Evolutionary conservation across 805 yeast species (phyloP).

Genomic region (Cyberlindnera nakhonratchasimensis): DNA sequence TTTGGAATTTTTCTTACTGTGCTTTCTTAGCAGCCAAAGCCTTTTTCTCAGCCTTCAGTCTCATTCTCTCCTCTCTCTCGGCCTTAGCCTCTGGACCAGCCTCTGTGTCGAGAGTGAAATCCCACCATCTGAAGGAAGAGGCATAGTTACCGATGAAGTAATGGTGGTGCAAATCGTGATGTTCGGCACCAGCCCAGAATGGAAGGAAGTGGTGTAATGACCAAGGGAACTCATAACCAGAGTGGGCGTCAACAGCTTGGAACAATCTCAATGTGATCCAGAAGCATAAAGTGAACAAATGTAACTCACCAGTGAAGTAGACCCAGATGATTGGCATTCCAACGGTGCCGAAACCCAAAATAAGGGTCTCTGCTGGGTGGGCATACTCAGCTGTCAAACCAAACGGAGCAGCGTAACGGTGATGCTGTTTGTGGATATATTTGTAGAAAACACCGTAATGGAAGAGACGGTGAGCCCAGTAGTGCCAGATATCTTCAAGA

Average conservation of each 20-base stretch:
- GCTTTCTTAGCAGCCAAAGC: conserved; percentile 15
- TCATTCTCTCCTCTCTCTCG: conserved; percentile 66
- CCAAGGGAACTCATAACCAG: conserved; percentile 98
- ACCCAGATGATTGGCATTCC: conserved; percentile 91
- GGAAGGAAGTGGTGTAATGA: conserved; percentile 89
- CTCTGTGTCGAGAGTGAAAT: conserved; percentile 81
- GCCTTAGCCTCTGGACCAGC: conserved; percentile 79
- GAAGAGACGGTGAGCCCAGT: conserved; percentile 88
- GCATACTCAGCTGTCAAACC: conserved; percentile 98
- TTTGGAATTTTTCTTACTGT: conserved; percentile 1
- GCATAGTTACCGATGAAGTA: conserved; percentile 95
- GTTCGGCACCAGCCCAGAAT: conserved; percentile 98
- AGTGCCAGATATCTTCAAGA: conserved; percentile 94
- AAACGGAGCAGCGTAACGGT: conserved; percentile 96
- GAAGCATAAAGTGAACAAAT: conserved; percentile 79
- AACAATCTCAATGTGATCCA: conserved; percentile 88
- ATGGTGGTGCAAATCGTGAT: conserved; percentile 96
- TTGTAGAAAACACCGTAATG: conserved; percentile 89
- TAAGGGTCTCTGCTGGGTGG: conserved; percentile 89
- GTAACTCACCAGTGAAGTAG: conserved; percentile 69
- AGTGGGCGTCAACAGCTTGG: conserved; percentile 97
- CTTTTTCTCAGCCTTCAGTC: conserved; percentile 25
- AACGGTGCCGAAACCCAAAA: conserved; percentile 92
- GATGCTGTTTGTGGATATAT: conserved; percentile 95
- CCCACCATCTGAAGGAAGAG: conserved; percentile 96